These are phyloP conservation scores for Candida glucosophila DNA, from an alignment of 1,139 yeast genomes.

Conservation along the genomic window DNA sequence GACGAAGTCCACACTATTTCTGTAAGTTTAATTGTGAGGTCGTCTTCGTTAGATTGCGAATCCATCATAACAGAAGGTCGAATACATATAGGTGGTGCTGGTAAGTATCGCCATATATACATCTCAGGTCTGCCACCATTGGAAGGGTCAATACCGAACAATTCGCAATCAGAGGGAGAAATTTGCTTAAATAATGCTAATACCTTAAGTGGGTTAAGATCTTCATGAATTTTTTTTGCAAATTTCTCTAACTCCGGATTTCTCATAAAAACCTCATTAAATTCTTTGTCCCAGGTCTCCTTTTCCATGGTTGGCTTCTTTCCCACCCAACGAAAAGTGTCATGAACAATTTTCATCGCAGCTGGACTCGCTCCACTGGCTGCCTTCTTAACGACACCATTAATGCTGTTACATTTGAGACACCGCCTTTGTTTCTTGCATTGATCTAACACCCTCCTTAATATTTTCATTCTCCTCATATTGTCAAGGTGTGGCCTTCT, in stretches of 20 bases:
- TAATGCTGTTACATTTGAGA: conserved; percentile 73
- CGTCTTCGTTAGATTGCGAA: conserved; percentile 94
- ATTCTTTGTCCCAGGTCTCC: conserved; percentile 76
- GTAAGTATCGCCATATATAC: conserved; percentile 93
- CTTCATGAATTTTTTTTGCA: conserved; percentile 83
- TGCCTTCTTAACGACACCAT: conserved; percentile 96
- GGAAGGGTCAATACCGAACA: conserved; percentile 82
- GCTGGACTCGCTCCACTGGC: conserved; percentile 91
- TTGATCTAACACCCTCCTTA: conserved; percentile 79
- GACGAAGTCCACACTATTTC: conserved; percentile 97
- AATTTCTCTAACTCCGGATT: conserved; percentile 88
- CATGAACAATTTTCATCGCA: conserved; percentile 89
- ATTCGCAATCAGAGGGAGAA: conserved; percentile 79
- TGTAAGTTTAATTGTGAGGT: conserved; percentile 87
- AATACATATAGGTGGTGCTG: conserved; percentile 98
- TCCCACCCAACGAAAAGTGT: conserved; percentile 92
- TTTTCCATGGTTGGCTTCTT: conserved; percentile 85
- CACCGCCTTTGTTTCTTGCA: conserved; percentile 95
- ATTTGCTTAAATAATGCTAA: conserved; percentile 81
- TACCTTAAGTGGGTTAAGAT: conserved; percentile 87
- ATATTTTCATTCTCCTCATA: conserved; percentile 79
- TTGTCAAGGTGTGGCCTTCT: conserved; percentile 88
- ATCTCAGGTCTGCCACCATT: conserved; percentile 92
- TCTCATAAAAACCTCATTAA: conserved; percentile 58
- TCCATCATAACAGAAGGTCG: conserved; percentile 96